Evolutionary conservation across 306 rosid genomes (phyloP).

Genomic region (Prosopis cineraria): DNA sequence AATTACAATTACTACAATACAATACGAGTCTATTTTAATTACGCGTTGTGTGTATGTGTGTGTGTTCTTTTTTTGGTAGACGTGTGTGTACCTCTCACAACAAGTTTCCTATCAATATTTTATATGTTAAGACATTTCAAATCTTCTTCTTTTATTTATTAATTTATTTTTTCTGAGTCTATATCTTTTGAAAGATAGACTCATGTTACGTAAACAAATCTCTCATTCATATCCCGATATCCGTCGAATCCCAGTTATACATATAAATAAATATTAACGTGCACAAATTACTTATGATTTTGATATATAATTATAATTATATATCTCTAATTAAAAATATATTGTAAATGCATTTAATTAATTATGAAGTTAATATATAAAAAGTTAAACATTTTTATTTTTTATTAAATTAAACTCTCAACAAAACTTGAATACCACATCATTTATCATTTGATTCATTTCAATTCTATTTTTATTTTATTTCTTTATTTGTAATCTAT

Average conservation of each 20-base stretch:
- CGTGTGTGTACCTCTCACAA: no score
- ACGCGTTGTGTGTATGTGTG: no score
- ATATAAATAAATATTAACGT: no score
- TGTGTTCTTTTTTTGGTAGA: no score
- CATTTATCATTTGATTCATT: neutral
- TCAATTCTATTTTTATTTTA: neutral
- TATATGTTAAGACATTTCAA: neutral
- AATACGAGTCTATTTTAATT: neutral
- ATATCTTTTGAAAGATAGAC: neutral
- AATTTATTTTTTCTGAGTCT: neutral
- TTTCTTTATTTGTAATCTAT: neutral
- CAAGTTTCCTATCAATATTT: neutral
- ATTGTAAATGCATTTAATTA: neutral
- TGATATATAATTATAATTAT: neutral
- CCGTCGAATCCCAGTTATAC: neutral
- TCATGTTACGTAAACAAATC: neutral
- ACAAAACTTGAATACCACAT: neutral
- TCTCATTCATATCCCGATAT: neutral
- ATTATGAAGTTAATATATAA: neutral
- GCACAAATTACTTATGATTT: neutral
- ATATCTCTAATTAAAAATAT: neutral
- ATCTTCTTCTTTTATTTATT: neutral
- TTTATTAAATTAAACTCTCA: neutral
- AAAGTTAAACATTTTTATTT: neutral
- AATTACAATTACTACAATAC: no score